These are phyloP conservation scores for Waltiozyma solani DNA, from an alignment of 1,139 yeast genomes.

Conservation along the genomic window DNA sequence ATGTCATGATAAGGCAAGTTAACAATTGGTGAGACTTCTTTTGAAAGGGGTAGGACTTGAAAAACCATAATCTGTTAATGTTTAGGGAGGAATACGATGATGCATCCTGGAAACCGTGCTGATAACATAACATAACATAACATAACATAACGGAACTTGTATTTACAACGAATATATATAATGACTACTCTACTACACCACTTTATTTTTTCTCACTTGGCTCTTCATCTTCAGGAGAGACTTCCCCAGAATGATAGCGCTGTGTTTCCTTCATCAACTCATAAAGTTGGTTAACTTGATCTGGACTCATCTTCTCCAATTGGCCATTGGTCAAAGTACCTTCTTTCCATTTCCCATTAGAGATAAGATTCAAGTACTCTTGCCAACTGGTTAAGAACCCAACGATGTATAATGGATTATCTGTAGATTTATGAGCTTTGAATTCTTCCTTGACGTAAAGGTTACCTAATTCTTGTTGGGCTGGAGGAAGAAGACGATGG, in stretches of 20 bases:
- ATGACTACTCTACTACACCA: background rate
- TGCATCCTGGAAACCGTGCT: too few relatives aligned
- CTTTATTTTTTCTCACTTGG: background rate
- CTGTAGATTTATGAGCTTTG: slow-evolving; percentile 71
- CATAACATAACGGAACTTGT: too few relatives aligned
- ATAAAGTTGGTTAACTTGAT: slow-evolving; percentile 80
- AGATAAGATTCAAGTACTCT: slow-evolving; percentile 64
- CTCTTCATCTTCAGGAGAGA: background rate
- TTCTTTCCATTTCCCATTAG: slow-evolving; percentile 69
- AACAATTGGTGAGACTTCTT: too few relatives aligned
- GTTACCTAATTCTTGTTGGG: slow-evolving; percentile 76
- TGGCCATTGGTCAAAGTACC: slow-evolving; percentile 57
- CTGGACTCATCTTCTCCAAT: slow-evolving; percentile 79
- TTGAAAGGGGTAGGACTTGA: too few relatives aligned
- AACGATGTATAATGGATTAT: slow-evolving; percentile 87
- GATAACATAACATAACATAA: too few relatives aligned
- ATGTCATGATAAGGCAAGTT: too few relatives aligned
- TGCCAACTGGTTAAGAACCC: slow-evolving; percentile 96
- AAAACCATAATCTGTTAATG: too few relatives aligned
- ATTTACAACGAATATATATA: too few relatives aligned
- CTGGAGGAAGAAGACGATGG: slow-evolving; percentile 55
- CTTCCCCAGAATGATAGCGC: slow-evolving; percentile 12
- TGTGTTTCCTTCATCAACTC: slow-evolving; percentile 60
- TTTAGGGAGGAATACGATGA: too few relatives aligned
- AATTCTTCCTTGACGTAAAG: slow-evolving; percentile 85